Conservation (phyloP, 192 early-diverging fungal genomes). For the Chytriomyces sp. region DNA sequence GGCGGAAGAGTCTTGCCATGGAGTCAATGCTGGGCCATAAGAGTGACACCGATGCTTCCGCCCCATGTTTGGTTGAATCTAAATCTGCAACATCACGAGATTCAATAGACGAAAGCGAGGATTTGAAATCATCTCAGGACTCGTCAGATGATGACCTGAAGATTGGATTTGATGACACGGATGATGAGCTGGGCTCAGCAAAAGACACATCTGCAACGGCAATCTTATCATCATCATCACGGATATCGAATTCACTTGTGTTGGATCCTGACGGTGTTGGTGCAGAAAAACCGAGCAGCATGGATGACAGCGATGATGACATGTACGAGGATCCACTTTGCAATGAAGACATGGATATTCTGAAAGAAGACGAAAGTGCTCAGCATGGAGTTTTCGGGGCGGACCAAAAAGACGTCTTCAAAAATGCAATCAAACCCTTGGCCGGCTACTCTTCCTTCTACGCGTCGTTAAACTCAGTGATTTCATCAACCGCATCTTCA, state of each 20-base stretch:
- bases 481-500: background rate
- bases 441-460: background rate
- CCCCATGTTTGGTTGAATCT: background rate
- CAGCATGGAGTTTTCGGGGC: background rate
- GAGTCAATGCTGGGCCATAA: background rate
- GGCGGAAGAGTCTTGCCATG: background rate
- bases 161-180: slow-evolving; percentile 4
- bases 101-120: background rate
- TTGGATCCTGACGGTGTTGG: background rate
- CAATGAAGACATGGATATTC: background rate
- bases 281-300: background rate
- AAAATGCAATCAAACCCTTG: slow-evolving; percentile 16
- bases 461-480: background rate
- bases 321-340: background rate
- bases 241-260: too few species aligned
- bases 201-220: background rate
- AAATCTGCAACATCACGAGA: background rate
- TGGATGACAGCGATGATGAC: background rate
- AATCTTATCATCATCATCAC: too few species aligned
- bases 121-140: background rate
- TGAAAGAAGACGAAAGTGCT: background rate
- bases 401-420: background rate
- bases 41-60: background rate
- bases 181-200: background rate
- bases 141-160: background rate